phyloP scores from a whole-genome alignment of 495 filamentous ascomycete species.

The Podospora comata region DNA sequence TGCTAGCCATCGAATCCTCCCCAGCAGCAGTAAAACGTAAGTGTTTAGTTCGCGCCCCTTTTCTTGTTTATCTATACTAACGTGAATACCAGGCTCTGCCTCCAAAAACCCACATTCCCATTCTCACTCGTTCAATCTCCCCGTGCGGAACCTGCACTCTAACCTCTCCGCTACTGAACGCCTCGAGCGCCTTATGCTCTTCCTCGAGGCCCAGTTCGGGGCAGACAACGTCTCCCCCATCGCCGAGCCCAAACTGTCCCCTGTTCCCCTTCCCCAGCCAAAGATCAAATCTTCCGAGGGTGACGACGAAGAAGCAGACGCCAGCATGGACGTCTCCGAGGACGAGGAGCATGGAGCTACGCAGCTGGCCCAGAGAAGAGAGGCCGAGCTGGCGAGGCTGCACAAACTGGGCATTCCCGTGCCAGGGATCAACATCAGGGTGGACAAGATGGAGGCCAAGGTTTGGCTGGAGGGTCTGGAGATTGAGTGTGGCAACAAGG shows the following conservation, averaged over 20 bases:
- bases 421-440: constrained; percentile 79
- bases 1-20: constrained; percentile 84
- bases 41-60: constrained; percentile 24
- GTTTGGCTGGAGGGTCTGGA: constrained; percentile 91
- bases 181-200: constrained; percentile 81
- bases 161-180: constrained; percentile 67
- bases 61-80: constrained; percentile 19
- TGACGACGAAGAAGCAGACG: constrained; percentile 32
- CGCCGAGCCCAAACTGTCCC: constrained; percentile 56
- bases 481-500: constrained; percentile 74
- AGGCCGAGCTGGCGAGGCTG: constrained; percentile 61
- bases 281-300: constrained; percentile 19
- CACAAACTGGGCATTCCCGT: constrained; percentile 80
- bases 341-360: constrained; percentile 31
- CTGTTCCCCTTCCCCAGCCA: constrained; percentile 17
- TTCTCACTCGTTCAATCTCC: constrained; percentile 33
- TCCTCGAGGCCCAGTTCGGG: constrained; percentile 96
- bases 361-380: constrained; percentile 39
- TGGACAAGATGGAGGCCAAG: constrained; percentile 81
- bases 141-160: constrained; percentile 65
- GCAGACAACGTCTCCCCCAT: constrained; percentile 70
- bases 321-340: constrained; percentile 37
- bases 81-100: constrained; percentile 41
- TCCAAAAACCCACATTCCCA: constrained; percentile 45
- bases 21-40: constrained; percentile 92